A percentile compares a stretch with the other conserved stretches of the same genome.
phyloP scores from a whole-genome alignment of 768 basidiomycete genomes.

The Collybiopsis confluens region DNA sequence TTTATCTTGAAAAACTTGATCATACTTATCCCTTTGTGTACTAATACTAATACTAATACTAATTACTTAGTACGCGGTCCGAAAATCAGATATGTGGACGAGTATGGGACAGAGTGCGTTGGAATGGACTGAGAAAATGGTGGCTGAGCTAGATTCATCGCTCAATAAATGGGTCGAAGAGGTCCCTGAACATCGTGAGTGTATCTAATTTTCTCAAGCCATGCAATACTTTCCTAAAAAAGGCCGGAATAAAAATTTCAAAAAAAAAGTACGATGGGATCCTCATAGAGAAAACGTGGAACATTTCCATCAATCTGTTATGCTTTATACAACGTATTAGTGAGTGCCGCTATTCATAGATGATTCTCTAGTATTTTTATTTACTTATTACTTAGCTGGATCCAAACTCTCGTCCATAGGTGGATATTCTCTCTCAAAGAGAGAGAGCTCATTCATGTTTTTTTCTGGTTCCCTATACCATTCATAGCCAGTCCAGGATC shows the following conservation, averaged over 20 bases:
- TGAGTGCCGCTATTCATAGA: not conserved
- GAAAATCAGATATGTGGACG: slow-evolving; percentile 5
- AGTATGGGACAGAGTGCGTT: not conserved
- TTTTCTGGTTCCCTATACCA: slow-evolving; percentile 31
- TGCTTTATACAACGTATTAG: slow-evolving; percentile 31
- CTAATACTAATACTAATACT: too few relatives aligned
- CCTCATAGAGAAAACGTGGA: slow-evolving; percentile 31
- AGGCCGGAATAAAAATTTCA: too few relatives aligned
- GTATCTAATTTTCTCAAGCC: not conserved
- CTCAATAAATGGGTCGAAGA: slow-evolving; percentile 74
- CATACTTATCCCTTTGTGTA: too few relatives aligned
- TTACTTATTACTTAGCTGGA: slow-evolving; percentile 37
- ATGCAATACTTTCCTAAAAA: not conserved
- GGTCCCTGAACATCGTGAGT: slow-evolving; percentile 52
- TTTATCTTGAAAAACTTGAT: slow-evolving; percentile 17
- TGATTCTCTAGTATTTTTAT: too few relatives aligned
- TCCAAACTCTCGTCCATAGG: slow-evolving; percentile 2
- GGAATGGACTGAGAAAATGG: slow-evolving; percentile 48
- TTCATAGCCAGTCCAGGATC: slow-evolving; percentile 3
- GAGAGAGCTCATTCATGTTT: slow-evolving; percentile 24
- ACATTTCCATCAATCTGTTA: slow-evolving; percentile 46
- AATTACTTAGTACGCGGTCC: slow-evolving; percentile 14
- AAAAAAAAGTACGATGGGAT: slow-evolving; percentile 40
- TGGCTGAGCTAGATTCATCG: slow-evolving; percentile 70
- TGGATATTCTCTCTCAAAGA: slow-evolving; percentile 38